Evolutionary conservation across 73 alveolate species (phyloP).

Genomic region (Paraurostyla sp.): DNA sequence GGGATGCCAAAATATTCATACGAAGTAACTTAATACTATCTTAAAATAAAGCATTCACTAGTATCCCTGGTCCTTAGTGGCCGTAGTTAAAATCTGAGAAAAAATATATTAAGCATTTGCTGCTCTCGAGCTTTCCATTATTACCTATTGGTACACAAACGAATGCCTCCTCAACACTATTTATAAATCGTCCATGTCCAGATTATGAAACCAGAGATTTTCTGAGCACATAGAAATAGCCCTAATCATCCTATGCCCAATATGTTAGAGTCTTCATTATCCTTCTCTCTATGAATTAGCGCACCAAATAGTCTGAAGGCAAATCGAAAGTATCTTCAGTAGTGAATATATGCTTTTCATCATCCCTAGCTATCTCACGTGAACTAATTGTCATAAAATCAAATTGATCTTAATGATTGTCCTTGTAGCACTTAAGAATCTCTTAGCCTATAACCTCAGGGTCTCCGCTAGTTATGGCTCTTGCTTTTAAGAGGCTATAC

Average conservation of each 20-base stretch:
- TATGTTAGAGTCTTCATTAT: conserved; percentile 21
- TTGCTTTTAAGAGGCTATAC: conserved; percentile 31
- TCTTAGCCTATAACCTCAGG: conserved; percentile 1
- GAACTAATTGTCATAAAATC: conserved; percentile 30
- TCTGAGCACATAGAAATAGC: conserved; percentile 38
- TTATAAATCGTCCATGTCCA: not conserved
- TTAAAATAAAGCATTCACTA: not conserved
- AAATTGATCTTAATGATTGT: conserved; percentile 5
- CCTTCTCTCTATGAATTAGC: not conserved
- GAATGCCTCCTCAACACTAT: conserved; percentile 34
- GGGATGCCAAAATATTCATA: conserved; percentile 33
- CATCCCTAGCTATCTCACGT: conserved; percentile 1
- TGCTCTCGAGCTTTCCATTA: conserved; percentile 30
- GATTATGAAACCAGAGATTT: not conserved
- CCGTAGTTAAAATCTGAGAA: conserved; percentile 58
- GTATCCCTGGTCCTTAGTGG: not conserved
- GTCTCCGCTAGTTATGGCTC: not conserved
- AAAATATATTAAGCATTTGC: conserved; percentile 18
- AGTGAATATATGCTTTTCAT: conserved; percentile 23
- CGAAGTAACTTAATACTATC: conserved; percentile 11
- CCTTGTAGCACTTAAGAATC: conserved; percentile 17
- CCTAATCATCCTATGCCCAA: conserved; percentile 44
- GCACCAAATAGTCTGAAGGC: conserved; percentile 12
- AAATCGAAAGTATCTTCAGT: conserved; percentile 56
- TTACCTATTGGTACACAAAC: conserved; percentile 38